Conservation (phyloP, 2,329 filamentous ascomycete species). For the Paraphoma sp. region DNA sequence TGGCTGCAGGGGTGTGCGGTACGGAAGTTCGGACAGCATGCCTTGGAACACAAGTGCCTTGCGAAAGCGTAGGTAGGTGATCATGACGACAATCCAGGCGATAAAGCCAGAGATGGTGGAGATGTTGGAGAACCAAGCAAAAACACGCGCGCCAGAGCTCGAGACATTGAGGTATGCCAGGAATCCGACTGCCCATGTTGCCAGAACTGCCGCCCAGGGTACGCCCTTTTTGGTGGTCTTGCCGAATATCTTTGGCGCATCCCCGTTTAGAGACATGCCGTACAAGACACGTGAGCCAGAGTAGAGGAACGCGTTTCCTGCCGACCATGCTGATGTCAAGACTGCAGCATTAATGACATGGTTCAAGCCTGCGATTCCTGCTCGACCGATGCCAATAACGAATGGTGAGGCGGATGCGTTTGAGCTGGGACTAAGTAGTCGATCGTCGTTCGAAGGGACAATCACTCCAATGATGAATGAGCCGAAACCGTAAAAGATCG, state of each 20-base stretch:
- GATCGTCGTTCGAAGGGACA: conserved; percentile 61
- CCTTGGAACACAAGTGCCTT: conserved; percentile 55
- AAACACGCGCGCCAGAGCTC: conserved; percentile 56
- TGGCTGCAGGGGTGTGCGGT: conserved; percentile 55
- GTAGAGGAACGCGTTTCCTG: conserved; percentile 72
- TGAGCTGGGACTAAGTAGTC: conserved; percentile 49
- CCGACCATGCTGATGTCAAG: conserved; percentile 74
- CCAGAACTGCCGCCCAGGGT: conserved; percentile 47
- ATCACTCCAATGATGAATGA: conserved; percentile 66
- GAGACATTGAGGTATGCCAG: conserved; percentile 60
- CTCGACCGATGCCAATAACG: conserved; percentile 73
- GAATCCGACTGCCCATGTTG: conserved; percentile 50
- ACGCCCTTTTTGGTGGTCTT: conserved; percentile 54
- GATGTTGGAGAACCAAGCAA: conserved; percentile 75
- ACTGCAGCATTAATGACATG: conserved; percentile 79
- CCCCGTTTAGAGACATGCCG: conserved; percentile 55
- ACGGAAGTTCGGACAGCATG: conserved; percentile 63
- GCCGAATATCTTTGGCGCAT: conserved; percentile 60
- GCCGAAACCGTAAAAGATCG: conserved; percentile 61
- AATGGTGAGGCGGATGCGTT: conserved; percentile 46
- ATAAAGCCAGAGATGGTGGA: conserved; percentile 65
- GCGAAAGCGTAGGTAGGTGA: conserved; percentile 68
- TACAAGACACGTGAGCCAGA: conserved; percentile 60
- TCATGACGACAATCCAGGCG: conserved; percentile 62
- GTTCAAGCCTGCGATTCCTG: conserved; percentile 71